phyloP scores from a whole-genome alignment of 768 basidiomycete species.

The Amanita pallidorosea region DNA sequence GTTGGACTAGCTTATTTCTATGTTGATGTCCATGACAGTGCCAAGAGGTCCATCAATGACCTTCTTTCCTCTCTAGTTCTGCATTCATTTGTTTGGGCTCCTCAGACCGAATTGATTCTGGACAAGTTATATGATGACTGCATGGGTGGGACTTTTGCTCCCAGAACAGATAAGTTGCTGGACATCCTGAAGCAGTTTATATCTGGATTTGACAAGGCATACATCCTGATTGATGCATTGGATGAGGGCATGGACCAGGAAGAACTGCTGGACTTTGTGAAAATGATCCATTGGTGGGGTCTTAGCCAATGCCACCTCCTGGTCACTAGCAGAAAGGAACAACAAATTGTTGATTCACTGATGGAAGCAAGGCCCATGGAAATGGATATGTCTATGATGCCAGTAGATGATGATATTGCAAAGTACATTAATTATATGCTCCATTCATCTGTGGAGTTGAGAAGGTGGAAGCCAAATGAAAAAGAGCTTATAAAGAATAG shows the following conservation, averaged over 20 bases:
- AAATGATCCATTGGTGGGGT: background rate
- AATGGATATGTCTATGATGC: background rate
- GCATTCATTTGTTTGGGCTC: background rate
- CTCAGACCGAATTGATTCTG: background rate
- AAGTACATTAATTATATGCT: background rate
- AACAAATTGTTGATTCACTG: background rate
- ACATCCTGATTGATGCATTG: conserved; percentile 1
- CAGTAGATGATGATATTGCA: background rate
- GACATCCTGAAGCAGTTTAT: background rate
- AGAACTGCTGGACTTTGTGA: background rate
- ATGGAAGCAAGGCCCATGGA: background rate
- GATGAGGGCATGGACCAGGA: background rate
- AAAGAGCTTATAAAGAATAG: background rate
- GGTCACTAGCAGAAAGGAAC: background rate
- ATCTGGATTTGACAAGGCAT: background rate
- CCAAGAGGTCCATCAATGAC: background rate
- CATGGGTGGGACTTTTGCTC: background rate
- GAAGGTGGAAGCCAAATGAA: background rate
- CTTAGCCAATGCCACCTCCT: background rate
- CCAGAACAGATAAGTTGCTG: background rate
- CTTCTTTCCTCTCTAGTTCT: background rate
- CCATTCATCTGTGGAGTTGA: background rate
- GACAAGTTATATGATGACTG: background rate
- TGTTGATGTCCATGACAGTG: background rate
- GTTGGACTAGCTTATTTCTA: conserved; percentile 1